phyloP scores from a whole-genome alignment of 2,329 filamentous ascomycete genomes.

The Cladosporium sphaerospermum region DNA sequence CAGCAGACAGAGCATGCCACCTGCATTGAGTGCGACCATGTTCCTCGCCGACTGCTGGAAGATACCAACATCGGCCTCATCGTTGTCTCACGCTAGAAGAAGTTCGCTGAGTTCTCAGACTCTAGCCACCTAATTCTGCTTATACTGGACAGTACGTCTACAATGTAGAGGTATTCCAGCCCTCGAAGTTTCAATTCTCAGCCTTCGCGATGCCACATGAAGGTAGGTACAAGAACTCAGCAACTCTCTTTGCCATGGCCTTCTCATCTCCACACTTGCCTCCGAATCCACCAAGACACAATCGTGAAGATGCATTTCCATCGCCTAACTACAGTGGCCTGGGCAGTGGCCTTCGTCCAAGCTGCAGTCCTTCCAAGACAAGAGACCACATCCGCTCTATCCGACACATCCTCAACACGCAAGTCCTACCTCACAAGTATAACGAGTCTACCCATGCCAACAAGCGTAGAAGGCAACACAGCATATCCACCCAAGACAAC shows the following conservation, averaged over 20 bases:
- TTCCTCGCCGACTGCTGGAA: background rate
- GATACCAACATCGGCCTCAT: background rate
- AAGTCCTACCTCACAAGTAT: slow-evolving; percentile 6
- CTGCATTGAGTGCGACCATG: background rate
- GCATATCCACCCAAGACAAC: slow-evolving; percentile 9
- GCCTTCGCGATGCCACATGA: background rate
- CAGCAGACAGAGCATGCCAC: background rate
- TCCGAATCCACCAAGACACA: background rate
- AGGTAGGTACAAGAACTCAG: slow-evolving; percentile 7
- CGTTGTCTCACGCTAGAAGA: background rate
- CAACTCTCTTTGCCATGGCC: slow-evolving; percentile 1
- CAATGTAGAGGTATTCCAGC: background rate
- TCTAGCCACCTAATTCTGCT: slow-evolving; percentile 9
- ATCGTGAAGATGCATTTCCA: slow-evolving; percentile 1
- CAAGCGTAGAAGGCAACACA: slow-evolving; percentile 7
- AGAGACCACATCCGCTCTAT: slow-evolving; percentile 1
- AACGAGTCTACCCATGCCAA: slow-evolving; percentile 5
- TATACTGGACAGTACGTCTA: background rate
- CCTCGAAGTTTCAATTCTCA: slow-evolving; percentile 10
- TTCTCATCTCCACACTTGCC: slow-evolving; percentile 1
- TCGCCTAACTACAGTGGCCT: slow-evolving; percentile 4
- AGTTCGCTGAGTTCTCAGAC: background rate
- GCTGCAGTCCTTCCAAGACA: slow-evolving; percentile 9
- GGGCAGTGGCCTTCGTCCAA: background rate
- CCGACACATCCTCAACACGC: slow-evolving; percentile 2